A percentile compares a stretch with the other conserved stretches of the same genome.
phyloP scores from a whole-genome alignment of 106 monocot species.

The Platanthera zijinensis region DNA sequence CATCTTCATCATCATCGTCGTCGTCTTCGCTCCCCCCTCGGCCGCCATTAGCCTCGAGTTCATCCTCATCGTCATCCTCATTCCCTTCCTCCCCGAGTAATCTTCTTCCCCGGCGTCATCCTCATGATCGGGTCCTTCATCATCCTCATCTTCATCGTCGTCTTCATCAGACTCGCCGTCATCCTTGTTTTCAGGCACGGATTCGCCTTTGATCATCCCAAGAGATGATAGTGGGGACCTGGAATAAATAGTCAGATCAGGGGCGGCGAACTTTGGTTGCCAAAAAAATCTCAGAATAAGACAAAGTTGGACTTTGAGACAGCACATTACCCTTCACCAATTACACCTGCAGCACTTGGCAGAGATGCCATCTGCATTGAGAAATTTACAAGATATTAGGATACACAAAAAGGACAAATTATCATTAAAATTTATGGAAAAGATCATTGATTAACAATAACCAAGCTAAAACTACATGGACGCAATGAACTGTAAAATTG shows the following conservation, averaged over 20 bases:
- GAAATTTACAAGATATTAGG: background rate
- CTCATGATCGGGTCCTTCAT: background rate
- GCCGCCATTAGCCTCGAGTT: background rate
- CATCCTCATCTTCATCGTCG: slow-evolving; percentile 1
- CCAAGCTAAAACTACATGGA: background rate
- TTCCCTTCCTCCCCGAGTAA: background rate
- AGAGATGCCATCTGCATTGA: background rate
- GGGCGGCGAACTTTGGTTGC: too few species aligned
- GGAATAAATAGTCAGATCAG: background rate
- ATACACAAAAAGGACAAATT: too few species aligned
- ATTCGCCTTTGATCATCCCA: background rate
- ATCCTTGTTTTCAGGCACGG: slow-evolving; percentile 10
- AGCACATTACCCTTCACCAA: background rate
- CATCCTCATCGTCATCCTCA: background rate
- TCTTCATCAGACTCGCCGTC: slow-evolving; percentile 6
- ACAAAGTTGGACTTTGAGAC: background rate
- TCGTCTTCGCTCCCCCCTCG: background rate
- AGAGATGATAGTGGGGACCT: background rate
- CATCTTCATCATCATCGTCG: background rate
- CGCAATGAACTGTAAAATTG: background rate
- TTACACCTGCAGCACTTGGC: background rate
- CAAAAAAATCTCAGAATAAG: background rate
- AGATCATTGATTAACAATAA: background rate
- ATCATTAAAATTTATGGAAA: too few species aligned
- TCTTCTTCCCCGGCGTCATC: slow-evolving; percentile 2